These are phyloP conservation scores for Hansenula lynferdii DNA, from an alignment of 1,139 yeast genomes.

Conservation along the genomic window DNA sequence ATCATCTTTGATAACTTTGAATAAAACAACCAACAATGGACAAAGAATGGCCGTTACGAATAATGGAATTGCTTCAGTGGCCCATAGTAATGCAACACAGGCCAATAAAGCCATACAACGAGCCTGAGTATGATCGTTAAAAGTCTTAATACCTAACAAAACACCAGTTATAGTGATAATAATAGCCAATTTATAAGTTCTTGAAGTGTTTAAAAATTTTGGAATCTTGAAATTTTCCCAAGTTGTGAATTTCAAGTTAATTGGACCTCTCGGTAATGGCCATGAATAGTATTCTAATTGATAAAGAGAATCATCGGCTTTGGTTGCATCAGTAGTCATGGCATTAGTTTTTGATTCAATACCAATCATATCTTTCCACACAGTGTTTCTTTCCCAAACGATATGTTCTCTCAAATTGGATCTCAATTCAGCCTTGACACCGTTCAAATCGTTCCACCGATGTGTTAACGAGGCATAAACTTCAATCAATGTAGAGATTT, in stretches of 20 bases:
- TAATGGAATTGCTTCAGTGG: constrained; percentile 66
- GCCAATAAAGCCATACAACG: constrained; percentile 66
- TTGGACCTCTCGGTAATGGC: constrained; percentile 24
- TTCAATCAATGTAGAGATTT: constrained; percentile 42
- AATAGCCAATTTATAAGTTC: constrained; percentile 38
- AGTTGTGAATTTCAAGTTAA: constrained; percentile 34
- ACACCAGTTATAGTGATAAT: constrained; percentile 43
- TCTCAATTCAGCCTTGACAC: constrained; percentile 35
- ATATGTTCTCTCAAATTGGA: constrained; percentile 66
- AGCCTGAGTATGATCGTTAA: constrained; percentile 53
- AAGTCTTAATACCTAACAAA: constrained; percentile 49
- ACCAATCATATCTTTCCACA: constrained; percentile 70
- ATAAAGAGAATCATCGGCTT: constrained; percentile 15
- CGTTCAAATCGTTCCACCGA: constrained; percentile 22
- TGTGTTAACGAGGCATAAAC: constrained; percentile 39
- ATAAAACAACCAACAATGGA: constrained; percentile 51
- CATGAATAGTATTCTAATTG: constrained; percentile 26
- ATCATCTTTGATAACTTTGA: constrained; percentile 49
- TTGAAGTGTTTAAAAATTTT: constrained; percentile 33
- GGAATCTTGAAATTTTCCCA: constrained; percentile 28
- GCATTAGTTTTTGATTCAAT: constrained; percentile 42
- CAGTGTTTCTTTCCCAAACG: constrained; percentile 71
- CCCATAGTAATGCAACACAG: constrained; percentile 71
- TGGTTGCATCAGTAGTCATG: constrained; percentile 21
- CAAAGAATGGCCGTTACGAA: constrained; percentile 62